Conservation (phyloP, 495 filamentous ascomycete genomes). For the Umbilicaria muhlenbergii region DNA sequence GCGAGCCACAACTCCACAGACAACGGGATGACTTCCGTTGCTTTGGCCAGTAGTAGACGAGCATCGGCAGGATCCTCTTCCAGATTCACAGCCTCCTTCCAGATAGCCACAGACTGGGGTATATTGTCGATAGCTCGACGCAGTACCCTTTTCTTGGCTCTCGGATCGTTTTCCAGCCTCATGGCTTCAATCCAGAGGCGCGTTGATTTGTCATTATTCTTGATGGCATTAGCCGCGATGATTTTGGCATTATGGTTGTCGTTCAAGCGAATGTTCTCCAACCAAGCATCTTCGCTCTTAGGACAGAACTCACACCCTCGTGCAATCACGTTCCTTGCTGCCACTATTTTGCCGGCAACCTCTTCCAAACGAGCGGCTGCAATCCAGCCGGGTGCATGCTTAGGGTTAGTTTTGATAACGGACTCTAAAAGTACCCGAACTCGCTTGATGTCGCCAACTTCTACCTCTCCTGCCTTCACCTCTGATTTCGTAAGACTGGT, state of each 20-base stretch:
- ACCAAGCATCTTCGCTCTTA: constrained; percentile 87
- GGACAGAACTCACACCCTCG: constrained; percentile 81
- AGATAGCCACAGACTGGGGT: constrained; percentile 80
- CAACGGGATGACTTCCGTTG: constrained; percentile 81
- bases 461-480: constrained; percentile 57
- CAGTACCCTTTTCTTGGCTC: constrained; percentile 79
- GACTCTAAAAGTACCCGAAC: constrained; percentile 87
- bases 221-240: constrained; percentile 87
- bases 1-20: constrained; percentile 93
- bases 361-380: constrained; percentile 88
- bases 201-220: constrained; percentile 77
- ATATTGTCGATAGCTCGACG: constrained; percentile 78
- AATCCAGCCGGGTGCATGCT: constrained; percentile 93
- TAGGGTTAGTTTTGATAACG: constrained; percentile 89
- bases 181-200: constrained; percentile 89
- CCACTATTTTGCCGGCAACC: constrained; percentile 74
- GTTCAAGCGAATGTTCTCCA: constrained; percentile 86
- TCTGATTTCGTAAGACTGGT: constrained; percentile 74
- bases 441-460: constrained; percentile 89
- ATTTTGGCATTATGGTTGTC: constrained; percentile 86
- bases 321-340: constrained; percentile 70
- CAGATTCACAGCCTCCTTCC: constrained; percentile 95
- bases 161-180: constrained; percentile 67
- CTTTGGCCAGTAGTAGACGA: constrained; percentile 73
- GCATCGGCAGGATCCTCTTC: constrained; percentile 83